A percentile compares a stretch with the other conserved stretches of the same genome.
Conservation (phyloP, 352 stramenopile genomes). For the Albugo candida region DNA sequence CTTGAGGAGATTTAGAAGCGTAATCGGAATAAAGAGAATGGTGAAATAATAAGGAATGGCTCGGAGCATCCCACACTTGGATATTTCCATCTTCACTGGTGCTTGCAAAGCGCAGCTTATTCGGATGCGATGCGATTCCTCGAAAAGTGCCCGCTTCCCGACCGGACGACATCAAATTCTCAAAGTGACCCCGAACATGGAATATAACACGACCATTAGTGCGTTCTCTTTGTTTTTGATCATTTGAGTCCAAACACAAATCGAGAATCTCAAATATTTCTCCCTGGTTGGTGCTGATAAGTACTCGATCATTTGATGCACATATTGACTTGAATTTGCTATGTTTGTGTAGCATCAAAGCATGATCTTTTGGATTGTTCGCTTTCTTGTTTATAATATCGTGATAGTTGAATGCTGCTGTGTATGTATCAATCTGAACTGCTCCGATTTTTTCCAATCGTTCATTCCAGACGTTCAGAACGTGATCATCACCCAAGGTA, state of each 20-base stretch:
- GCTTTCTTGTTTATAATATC: slow-evolving; percentile 2
- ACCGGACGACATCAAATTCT: slow-evolving; percentile 24
- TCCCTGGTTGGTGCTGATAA: slow-evolving; percentile 65
- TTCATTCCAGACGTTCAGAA: slow-evolving; percentile 32
- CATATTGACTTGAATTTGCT: slow-evolving; percentile 30
- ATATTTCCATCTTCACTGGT: slow-evolving; percentile 62
- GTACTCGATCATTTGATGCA: slow-evolving; percentile 36
- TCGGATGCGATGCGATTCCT: slow-evolving; percentile 59
- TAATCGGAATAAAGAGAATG: slow-evolving; percentile 15
- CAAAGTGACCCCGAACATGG: slow-evolving; percentile 35
- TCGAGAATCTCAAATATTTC: slow-evolving; percentile 76
- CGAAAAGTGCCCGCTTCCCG: not conserved
- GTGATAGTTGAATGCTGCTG: too few species aligned
- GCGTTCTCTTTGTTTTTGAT: not conserved
- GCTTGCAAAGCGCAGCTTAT: slow-evolving; percentile 44
- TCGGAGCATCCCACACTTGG: slow-evolving; percentile 63
- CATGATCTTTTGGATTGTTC: slow-evolving; percentile 16
- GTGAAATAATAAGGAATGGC: slow-evolving; percentile 28
- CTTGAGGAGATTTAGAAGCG: slow-evolving; percentile 17
- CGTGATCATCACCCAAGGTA: slow-evolving; percentile 33
- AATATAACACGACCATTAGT: slow-evolving; percentile 10
- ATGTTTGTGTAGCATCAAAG: slow-evolving; percentile 17
- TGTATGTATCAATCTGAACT: slow-evolving; percentile 16
- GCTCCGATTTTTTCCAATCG: slow-evolving; percentile 24
- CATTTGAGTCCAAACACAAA: slow-evolving; percentile 1